phyloP scores from a whole-genome alignment of 768 basidiomycete genomes.

The Piloderma croceum region DNA sequence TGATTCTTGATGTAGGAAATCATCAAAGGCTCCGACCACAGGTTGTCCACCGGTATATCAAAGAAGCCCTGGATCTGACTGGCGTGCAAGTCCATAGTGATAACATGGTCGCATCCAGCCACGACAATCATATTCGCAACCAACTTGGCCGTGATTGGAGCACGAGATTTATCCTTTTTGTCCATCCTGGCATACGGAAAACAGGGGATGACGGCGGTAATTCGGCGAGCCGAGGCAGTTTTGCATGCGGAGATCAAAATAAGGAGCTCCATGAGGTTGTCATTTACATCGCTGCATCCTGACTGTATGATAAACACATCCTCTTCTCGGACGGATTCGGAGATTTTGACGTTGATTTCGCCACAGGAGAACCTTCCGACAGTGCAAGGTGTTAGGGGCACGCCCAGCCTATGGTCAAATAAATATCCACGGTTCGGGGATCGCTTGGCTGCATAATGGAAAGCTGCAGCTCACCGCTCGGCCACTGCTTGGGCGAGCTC shows the following conservation, averaged over 20 bases:
- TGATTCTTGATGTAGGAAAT: slow-evolving; percentile 84
- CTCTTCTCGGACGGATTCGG: slow-evolving; percentile 93
- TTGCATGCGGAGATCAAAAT: slow-evolving; percentile 98
- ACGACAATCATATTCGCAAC: slow-evolving; percentile 97
- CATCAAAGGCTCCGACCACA: slow-evolving; percentile 95
- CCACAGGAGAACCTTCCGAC: slow-evolving; percentile 92
- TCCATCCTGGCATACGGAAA: slow-evolving; percentile 97
- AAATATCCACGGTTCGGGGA: slow-evolving; percentile 49
- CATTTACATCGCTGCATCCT: slow-evolving; percentile 84
- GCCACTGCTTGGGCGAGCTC: slow-evolving; percentile 94
- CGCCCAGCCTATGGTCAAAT: slow-evolving; percentile 67
- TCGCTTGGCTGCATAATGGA: slow-evolving; percentile 25
- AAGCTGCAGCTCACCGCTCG: slow-evolving; percentile 84
- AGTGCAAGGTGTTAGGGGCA: slow-evolving; percentile 78
- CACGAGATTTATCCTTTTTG: slow-evolving; percentile 94
- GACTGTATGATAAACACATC: slow-evolving; percentile 99
- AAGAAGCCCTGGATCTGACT: slow-evolving; percentile 99
- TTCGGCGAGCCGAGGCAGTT: slow-evolving; percentile 89
- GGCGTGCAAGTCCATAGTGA: slow-evolving; percentile 98
- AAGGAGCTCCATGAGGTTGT: slow-evolving; percentile 97
- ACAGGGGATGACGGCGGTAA: slow-evolving; percentile 97
- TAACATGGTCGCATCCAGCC: slow-evolving; percentile 96
- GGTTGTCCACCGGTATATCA: slow-evolving; percentile 96
- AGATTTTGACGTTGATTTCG: slow-evolving; percentile 92
- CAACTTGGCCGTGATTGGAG: slow-evolving; percentile 96